phyloP scores from a whole-genome alignment of 768 basidiomycete species.

The Trichaptum fuscoviolaceum region DNA sequence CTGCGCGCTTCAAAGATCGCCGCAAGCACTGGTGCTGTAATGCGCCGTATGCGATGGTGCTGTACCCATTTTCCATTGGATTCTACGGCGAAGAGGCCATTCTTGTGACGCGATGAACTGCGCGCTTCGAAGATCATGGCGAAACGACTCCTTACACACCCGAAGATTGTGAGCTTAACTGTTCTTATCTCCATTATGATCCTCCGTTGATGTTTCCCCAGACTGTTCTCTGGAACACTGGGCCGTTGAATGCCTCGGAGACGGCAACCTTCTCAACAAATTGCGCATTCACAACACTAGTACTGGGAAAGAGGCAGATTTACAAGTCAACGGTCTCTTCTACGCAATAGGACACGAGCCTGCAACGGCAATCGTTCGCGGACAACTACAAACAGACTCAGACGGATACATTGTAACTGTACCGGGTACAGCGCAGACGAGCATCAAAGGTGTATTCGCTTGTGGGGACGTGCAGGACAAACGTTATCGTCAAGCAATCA shows the following conservation, averaged over 20 bases:
- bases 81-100: too few relatives aligned
- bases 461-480: slow-evolving; percentile 99
- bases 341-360: slow-evolving; percentile 96
- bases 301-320: slow-evolving; percentile 76
- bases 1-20: too few relatives aligned
- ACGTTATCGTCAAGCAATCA: slow-evolving; percentile 91
- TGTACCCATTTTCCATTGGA: too few relatives aligned
- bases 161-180: slow-evolving; percentile 69
- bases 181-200: neutral
- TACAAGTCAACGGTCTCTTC: slow-evolving; percentile 89
- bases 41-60: too few relatives aligned
- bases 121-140: slow-evolving; percentile 99
- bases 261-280: slow-evolving; percentile 86
- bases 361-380: slow-evolving; percentile 80
- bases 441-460: slow-evolving; percentile 94
- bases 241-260: slow-evolving; percentile 88
- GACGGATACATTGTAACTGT: slow-evolving; percentile 97
- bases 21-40: too few relatives aligned
- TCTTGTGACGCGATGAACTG: slow-evolving; percentile 84
- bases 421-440: slow-evolving; percentile 93
- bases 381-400: slow-evolving; percentile 82
- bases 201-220: slow-evolving; percentile 19
- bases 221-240: slow-evolving; percentile 91
- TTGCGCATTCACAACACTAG: slow-evolving; percentile 79
- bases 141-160: slow-evolving; percentile 80